phyloP scores from a whole-genome alignment of 345 rosid species.

The Gossypium rotundifolium region DNA sequence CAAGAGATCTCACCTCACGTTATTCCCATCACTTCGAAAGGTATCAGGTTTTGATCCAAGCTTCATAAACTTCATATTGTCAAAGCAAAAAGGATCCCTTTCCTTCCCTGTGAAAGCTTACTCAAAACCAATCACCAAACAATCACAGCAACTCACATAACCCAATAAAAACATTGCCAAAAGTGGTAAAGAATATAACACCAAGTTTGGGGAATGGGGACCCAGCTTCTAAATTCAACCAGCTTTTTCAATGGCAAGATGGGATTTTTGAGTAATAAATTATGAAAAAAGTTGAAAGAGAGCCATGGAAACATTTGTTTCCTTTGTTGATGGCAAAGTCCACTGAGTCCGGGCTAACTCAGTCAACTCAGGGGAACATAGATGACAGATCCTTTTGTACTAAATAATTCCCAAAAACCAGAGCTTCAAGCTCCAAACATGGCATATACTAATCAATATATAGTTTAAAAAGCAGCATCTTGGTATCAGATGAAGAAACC shows the following conservation, averaged over 20 bases:
- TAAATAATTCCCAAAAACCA: constrained; percentile 38
- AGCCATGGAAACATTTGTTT: constrained; percentile 42
- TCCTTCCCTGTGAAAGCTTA: constrained; percentile 7
- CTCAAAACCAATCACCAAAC: constrained; percentile 17
- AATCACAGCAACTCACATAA: constrained; percentile 24
- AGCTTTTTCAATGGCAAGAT: constrained; percentile 27
- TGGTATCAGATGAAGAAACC: constrained; percentile 62
- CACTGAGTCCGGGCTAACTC: constrained; percentile 46
- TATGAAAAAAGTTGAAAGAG: constrained; percentile 35
- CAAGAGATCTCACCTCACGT: constrained; percentile 36
- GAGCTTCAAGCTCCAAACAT: constrained; percentile 39
- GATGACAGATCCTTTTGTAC: constrained; percentile 36
- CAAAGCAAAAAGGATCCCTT: constrained; percentile 13
- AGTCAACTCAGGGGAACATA: constrained; percentile 48
- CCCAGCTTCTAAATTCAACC: constrained; percentile 35
- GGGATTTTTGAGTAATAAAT: constrained; percentile 24
- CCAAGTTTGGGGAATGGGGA: constrained; percentile 84
- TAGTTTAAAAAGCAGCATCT: constrained; percentile 66
- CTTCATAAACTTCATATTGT: constrained; percentile 91
- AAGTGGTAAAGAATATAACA: constrained; percentile 33
- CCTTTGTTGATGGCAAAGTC: constrained; percentile 57
- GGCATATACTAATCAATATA: constrained; percentile 24
- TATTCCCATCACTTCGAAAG: constrained; percentile 43
- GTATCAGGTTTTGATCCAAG: constrained; percentile 83
- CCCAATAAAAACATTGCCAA: constrained; percentile 23